A percentile compares a stretch with the other conserved stretches of the same genome.
phyloP scores from a whole-genome alignment of 2,329 filamentous ascomycete genomes.

The Paecilomyces sp. region DNA sequence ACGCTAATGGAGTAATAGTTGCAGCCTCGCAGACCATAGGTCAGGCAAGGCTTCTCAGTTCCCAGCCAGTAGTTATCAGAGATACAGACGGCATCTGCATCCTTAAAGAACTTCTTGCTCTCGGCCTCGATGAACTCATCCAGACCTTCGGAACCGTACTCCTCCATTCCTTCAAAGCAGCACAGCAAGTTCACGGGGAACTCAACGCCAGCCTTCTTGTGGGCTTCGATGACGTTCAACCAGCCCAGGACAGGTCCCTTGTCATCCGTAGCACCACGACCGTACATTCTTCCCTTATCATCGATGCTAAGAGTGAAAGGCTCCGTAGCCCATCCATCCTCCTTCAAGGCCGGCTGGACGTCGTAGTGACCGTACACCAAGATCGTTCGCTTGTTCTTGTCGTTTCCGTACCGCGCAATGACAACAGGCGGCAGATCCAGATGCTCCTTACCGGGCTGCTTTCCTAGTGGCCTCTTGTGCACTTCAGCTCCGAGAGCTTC shows the following conservation, averaged over 20 bases:
- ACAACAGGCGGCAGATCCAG: constrained; percentile 90
- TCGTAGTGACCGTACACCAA: constrained; percentile 98
- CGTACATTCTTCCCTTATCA: constrained; percentile 90
- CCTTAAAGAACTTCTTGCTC: constrained; percentile 89
- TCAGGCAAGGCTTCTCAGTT: constrained; percentile 96
- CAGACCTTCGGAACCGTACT: constrained; percentile 92
- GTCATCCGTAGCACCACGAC: constrained; percentile 91
- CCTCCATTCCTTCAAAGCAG: constrained; percentile 99
- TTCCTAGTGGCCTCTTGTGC: constrained; percentile 77
- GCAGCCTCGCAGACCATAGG: constrained; percentile 92
- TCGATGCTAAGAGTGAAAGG: constrained; percentile 85
- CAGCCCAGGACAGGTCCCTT: constrained; percentile 96
- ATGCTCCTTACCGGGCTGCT: constrained; percentile 84
- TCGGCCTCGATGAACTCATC: constrained; percentile 91
- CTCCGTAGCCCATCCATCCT: constrained; percentile 92
- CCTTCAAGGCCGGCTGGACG: constrained; percentile 88
- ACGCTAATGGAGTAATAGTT: constrained; percentile 96
- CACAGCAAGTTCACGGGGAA: constrained; percentile 97
- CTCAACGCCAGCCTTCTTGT: constrained; percentile 88
- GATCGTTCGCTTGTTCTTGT: constrained; percentile 88
- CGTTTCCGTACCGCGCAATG: constrained; percentile 83
- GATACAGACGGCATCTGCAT: constrained; percentile 94
- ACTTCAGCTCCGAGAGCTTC: constrained; percentile 77
- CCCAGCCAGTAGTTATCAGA: constrained; percentile 99
- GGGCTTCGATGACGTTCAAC: constrained; percentile 96